These are phyloP conservation scores for Dorcoceras hygrometricum DNA, from an alignment of 257 asterid genomes.

Conservation along the genomic window DNA sequence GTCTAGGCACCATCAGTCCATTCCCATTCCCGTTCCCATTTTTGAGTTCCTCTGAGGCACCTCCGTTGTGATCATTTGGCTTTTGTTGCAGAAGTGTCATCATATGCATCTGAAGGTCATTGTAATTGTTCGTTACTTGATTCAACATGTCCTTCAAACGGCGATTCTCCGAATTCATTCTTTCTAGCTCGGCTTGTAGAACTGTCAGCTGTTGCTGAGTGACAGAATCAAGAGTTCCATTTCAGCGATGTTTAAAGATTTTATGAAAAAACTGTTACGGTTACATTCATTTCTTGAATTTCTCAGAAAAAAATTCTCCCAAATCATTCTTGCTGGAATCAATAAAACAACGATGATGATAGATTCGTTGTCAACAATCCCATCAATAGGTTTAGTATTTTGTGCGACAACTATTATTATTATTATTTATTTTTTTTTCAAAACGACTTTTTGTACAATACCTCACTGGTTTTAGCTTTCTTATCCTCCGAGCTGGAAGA, in stretches of 20 bases:
- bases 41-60: constrained; percentile 28
- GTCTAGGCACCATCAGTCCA: constrained; percentile 57
- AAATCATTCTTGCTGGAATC: too few species aligned
- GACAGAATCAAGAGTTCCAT: neutral
- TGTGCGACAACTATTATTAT: too few species aligned
- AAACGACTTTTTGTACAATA: constrained; percentile 7
- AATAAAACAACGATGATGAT: too few species aligned
- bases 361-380: neutral
- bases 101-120: constrained; percentile 53
- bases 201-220: constrained; percentile 33
- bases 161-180: constrained; percentile 51
- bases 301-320: too few species aligned
- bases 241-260: neutral
- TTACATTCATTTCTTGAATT: too few species aligned
- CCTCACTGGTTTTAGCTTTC: constrained; percentile 56
- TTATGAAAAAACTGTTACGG: too few species aligned
- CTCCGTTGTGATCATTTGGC: constrained; percentile 27
- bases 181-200: constrained; percentile 65
- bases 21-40: constrained; percentile 33
- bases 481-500: constrained; percentile 44
- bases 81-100: constrained; percentile 50
- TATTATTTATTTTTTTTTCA: too few species aligned
- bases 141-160: constrained; percentile 43
- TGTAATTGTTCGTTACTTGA: constrained; percentile 47
- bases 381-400: too few species aligned